These are phyloP conservation scores for Leccinum fibrillosum DNA, from an alignment of 768 basidiomycete genomes.

Conservation along the genomic window DNA sequence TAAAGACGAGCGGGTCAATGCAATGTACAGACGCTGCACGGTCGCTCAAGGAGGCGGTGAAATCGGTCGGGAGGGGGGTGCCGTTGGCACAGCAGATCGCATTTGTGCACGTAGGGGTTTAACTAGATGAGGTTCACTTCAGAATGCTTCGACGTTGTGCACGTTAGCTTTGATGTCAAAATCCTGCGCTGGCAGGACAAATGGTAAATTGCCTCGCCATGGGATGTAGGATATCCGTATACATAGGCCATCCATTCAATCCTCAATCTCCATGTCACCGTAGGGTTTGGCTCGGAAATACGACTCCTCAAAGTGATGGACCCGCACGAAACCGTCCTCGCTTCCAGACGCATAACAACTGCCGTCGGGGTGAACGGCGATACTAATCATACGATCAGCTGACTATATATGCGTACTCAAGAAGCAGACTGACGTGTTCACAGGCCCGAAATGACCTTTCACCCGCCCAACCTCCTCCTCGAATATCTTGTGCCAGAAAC, in stretches of 20 bases:
- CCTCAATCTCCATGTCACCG: conserved; percentile 78
- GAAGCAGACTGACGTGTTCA: conserved; percentile 77
- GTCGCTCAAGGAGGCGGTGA: conserved; percentile 19
- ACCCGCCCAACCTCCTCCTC: conserved; percentile 97
- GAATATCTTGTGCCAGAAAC: conserved; percentile 97
- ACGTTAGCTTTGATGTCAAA: neutral
- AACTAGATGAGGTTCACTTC: neutral
- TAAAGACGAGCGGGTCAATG: conserved; percentile 6
- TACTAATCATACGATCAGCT: conserved; percentile 43
- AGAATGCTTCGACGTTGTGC: neutral
- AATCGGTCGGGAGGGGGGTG: conserved; percentile 8
- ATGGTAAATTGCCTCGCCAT: conserved; percentile 7
- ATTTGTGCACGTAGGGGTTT: conserved; percentile 30
- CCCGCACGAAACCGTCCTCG: conserved; percentile 92
- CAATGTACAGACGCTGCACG: conserved; percentile 17
- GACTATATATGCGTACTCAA: neutral
- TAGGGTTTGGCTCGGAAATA: conserved; percentile 93
- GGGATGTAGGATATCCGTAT: conserved; percentile 3
- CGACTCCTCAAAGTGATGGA: conserved; percentile 91
- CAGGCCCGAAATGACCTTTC: conserved; percentile 95
- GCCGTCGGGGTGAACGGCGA: conserved; percentile 89
- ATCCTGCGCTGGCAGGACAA: neutral
- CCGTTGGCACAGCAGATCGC: conserved; percentile 24
- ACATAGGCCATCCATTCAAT: conserved; percentile 32
- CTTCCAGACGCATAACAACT: conserved; percentile 90